Conservation (phyloP, 2,329 filamentous ascomycete genomes). For the Harringtonia aguacate region DNA sequence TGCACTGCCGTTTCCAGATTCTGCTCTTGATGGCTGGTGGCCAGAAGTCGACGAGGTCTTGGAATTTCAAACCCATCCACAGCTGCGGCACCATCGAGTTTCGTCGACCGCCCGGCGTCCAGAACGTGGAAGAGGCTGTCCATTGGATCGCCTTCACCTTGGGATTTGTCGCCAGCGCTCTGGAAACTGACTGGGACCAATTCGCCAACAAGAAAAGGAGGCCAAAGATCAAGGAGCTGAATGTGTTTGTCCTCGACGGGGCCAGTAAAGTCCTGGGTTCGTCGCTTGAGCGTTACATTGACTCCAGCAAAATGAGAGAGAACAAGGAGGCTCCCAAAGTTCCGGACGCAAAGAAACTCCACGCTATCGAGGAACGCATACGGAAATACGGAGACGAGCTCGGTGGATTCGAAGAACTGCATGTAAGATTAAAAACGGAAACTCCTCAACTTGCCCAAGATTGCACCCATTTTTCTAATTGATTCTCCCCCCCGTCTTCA, state of each 20-base stretch:
- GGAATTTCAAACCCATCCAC: background rate
- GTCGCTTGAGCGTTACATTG: background rate
- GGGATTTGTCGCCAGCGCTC: background rate
- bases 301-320: background rate
- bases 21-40: background rate
- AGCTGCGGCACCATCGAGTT: background rate
- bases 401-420: background rate
- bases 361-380: background rate
- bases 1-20: background rate
- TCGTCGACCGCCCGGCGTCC: background rate
- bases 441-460: background rate
- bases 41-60: background rate
- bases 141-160: background rate
- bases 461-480: background rate
- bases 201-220: background rate
- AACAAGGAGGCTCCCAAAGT: background rate
- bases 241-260: background rate
- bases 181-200: no score
- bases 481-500: no score
- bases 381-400: background rate
- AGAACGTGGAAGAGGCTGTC: background rate
- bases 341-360: background rate
- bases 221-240: background rate
- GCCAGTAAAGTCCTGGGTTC: background rate
- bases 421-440: background rate